phyloP scores from a whole-genome alignment of 1,284 basidiomycete genomes.

The Rhodofomes roseus region DNA sequence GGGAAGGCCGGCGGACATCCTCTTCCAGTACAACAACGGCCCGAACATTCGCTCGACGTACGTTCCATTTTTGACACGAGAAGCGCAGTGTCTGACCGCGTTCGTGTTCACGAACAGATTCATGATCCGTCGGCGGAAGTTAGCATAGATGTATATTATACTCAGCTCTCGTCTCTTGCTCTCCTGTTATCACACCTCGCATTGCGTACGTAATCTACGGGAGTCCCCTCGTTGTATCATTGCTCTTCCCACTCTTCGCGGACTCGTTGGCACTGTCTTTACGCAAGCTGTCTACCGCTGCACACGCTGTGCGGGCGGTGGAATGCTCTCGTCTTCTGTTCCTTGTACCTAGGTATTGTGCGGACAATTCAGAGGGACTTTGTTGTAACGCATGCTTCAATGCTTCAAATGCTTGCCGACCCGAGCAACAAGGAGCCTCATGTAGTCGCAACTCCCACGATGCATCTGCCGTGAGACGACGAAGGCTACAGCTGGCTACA shows the following conservation, averaged over 20 bases:
- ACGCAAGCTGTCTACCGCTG: not conserved
- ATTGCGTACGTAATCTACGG: not conserved
- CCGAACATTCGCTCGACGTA: conserved; percentile 5
- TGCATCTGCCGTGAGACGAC: too few species aligned
- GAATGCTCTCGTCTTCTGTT: too few species aligned
- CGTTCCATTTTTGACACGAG: not conserved
- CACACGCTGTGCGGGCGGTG: not conserved
- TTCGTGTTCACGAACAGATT: not conserved
- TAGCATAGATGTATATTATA: conserved; percentile 3
- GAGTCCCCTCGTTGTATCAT: not conserved
- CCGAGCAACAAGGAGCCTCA: not conserved
- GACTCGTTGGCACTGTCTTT: not conserved
- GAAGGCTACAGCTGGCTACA: too few species aligned
- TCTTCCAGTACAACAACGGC: conserved; percentile 6
- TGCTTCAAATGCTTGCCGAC: too few species aligned
- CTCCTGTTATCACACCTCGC: not conserved
- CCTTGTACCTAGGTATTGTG: not conserved
- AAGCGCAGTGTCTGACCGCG: not conserved
- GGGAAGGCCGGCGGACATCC: conserved; percentile 2
- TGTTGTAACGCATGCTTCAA: not conserved
- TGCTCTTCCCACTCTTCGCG: not conserved
- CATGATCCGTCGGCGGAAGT: conserved; percentile 8
- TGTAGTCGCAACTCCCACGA: not conserved
- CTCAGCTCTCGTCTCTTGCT: not conserved
- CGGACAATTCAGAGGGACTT: not conserved